Base-by-base conservation (phyloP, 2,329 filamentous ascomycete species). In the Ascochyta lentis region DNA sequence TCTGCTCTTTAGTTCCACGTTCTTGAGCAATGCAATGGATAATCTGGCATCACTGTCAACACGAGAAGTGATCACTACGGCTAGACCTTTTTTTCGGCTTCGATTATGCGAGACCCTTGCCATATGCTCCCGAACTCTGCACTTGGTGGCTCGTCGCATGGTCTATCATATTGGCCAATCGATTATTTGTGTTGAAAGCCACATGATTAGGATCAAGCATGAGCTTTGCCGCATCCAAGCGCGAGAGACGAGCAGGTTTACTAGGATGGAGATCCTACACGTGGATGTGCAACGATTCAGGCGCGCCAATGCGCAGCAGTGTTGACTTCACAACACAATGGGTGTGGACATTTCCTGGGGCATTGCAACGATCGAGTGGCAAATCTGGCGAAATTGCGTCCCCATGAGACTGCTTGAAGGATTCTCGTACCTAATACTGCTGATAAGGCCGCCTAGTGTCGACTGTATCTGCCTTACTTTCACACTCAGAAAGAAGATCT, bases 361-460 rank as follows among this genome's bases (percentile, higher is more conserved):
- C 12, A 31, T 31, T 5, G 10, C 6, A 13, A 13, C 6, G 10
- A 12, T 31, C 12, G 29, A 31, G 29, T 13, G 29, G 29, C 29
- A 29, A 29, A 12, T 3, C 10, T 43, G 15, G 16, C 31, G 4
- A 2, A 19, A 24, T 15, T 19, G 19, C 10, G 39, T 9, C 27
- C 4, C 16, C 19, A 19, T 19, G 19, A 19, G 19, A 27, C 9
- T 12, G 27, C 27, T 10, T 9, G 27, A 29, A 3, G 9, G 7
- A 29, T 10, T 29, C 7, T 29, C 16, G 23, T 33, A 40, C 27
- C 37, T 39, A 26, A 8, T 15, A 15, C 23, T 19, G 10, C 24
- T 54, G 27, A 54, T 45, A 49, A 45, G 52, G 40, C 45, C 49
- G 40, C 26, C 10, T n/a, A n/a, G 16, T 38, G 16, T 45, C 27